Conservation (phyloP, 2,329 filamentous ascomycete species). For the Monosporascus sp. region DNA sequence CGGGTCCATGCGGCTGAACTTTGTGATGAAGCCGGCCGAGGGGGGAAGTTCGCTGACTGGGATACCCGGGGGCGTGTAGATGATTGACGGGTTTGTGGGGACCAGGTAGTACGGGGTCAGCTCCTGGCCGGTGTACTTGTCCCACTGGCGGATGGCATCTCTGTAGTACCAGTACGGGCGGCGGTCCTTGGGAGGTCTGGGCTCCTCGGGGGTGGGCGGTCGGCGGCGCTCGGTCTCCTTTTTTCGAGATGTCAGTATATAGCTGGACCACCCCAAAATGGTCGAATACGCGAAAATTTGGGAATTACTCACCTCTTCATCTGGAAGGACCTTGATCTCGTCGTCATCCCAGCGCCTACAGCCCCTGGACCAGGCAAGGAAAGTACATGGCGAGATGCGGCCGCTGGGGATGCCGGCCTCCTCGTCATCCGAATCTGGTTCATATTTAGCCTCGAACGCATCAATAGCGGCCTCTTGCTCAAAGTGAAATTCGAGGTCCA, state of each 20-base stretch:
- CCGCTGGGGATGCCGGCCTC: constrained; percentile 32
- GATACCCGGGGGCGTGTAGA: constrained; percentile 18
- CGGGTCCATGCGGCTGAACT: constrained; percentile 29
- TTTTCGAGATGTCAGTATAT: not conserved
- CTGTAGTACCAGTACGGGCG: constrained; percentile 5
- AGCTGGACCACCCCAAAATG: not conserved
- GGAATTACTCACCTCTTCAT: constrained; percentile 5
- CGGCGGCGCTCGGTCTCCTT: constrained; percentile 9
- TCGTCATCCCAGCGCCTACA: constrained; percentile 24
- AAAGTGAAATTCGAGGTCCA: constrained; percentile 12
- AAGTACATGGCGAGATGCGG: constrained; percentile 37
- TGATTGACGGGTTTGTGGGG: constrained; percentile 17
- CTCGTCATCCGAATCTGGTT: constrained; percentile 13
- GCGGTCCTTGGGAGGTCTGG: not conserved
- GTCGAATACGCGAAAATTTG: not conserved
- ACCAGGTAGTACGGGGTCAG: constrained; percentile 19
- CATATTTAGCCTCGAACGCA: not conserved
- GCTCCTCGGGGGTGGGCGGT: constrained; percentile 10
- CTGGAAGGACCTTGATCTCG: constrained; percentile 28
- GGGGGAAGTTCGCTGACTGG: constrained; percentile 5
- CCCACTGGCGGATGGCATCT: constrained; percentile 17
- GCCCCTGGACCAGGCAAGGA: constrained; percentile 32
- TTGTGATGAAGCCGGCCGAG: constrained; percentile 12
- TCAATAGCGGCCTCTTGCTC: constrained; percentile 5
- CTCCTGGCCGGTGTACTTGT: constrained; percentile 17